Conservation (phyloP, 108 stramenopile genomes). For the Parmales sp. region DNA sequence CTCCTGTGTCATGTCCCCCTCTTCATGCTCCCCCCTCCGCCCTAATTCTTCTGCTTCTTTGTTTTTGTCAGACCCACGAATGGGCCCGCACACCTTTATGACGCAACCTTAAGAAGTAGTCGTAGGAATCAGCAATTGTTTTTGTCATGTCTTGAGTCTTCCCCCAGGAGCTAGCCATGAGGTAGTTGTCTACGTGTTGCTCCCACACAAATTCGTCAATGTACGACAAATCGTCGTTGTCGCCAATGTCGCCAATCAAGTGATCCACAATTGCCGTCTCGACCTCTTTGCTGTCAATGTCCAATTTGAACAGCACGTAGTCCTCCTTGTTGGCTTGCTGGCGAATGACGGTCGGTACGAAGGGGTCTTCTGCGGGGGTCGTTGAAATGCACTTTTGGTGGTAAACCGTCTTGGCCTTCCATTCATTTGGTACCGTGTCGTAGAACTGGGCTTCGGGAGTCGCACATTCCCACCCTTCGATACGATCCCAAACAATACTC, state of each 20-base stretch:
- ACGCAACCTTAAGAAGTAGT: background rate
- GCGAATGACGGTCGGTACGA: background rate
- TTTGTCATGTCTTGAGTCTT: background rate
- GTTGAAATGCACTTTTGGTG: background rate
- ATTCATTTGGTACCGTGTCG: background rate
- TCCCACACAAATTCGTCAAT: conserved; percentile 14
- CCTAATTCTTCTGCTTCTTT: too few relatives aligned
- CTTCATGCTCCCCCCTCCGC: too few relatives aligned
- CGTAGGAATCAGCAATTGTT: background rate
- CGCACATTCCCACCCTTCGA: background rate
- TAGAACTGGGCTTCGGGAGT: background rate
- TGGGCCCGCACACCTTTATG: conserved; percentile 1
- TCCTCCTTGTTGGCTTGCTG: background rate
- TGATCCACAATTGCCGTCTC: background rate
- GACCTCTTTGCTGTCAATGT: background rate
- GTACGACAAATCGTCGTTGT: background rate
- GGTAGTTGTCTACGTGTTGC: conserved; percentile 9
- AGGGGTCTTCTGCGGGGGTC: background rate
- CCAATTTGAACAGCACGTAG: conserved; percentile 8
- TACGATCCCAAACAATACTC: background rate
- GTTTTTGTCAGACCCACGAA: conserved; percentile 2
- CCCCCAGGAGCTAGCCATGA: background rate
- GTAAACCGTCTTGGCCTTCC: background rate
- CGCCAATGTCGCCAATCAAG: background rate
- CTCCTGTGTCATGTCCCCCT: too few relatives aligned